These are phyloP conservation scores for Penicillium verhagenii DNA, from an alignment of 495 filamentous ascomycete species.

Conservation along the genomic window DNA sequence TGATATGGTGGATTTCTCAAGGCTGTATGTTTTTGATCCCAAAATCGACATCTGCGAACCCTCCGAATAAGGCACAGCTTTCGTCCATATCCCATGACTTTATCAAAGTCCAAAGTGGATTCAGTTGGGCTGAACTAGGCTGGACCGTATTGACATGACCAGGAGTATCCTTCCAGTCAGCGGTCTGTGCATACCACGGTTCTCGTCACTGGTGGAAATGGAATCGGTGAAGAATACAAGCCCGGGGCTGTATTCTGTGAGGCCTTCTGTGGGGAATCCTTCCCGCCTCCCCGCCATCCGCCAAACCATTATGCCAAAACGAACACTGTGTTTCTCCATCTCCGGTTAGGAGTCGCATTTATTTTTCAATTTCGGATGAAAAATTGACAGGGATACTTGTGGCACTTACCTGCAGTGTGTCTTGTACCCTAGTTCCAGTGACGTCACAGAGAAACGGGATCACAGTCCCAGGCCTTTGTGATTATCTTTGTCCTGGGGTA, in stretches of 20 bases:
- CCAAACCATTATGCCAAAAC: neutral
- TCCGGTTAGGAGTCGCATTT: neutral
- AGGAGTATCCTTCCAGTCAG: neutral
- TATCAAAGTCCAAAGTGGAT: neutral
- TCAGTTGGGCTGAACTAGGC: neutral
- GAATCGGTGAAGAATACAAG: slow-evolving; percentile 2
- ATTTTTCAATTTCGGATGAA: neutral
- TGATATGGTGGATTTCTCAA: neutral
- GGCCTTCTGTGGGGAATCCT: no score
- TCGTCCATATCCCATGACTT: neutral
- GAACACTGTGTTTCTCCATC: neutral
- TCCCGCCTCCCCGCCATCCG: slow-evolving; percentile 3
- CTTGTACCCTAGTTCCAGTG: neutral
- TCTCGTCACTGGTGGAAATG: neutral
- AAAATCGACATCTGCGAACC: neutral
- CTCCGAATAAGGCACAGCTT: neutral
- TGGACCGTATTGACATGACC: neutral
- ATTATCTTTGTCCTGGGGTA: neutral
- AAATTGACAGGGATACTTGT: neutral
- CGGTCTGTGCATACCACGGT: neutral
- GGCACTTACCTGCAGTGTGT: neutral
- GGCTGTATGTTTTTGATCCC: neutral
- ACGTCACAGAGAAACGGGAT: neutral
- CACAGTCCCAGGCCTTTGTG: neutral
- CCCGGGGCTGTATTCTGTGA: neutral